These are phyloP conservation scores for Nidula microcarpa DNA, from an alignment of 768 basidiomycete genomes.

Conservation along the genomic window DNA sequence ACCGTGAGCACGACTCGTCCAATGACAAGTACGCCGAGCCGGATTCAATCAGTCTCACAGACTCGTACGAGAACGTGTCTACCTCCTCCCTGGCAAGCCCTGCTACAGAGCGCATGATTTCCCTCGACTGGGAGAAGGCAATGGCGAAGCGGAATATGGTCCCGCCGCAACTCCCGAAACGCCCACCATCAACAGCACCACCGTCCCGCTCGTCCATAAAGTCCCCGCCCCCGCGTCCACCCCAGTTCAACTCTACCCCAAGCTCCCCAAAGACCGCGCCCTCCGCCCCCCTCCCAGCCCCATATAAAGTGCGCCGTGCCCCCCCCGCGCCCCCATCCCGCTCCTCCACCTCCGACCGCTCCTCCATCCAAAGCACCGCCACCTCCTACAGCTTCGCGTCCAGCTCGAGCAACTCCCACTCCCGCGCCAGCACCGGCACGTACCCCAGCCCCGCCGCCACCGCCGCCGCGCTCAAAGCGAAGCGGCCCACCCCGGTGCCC, in stretches of 20 bases:
- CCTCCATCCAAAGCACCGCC: slow-evolving; percentile 55
- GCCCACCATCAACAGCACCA: slow-evolving; percentile 30
- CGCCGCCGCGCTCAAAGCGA: slow-evolving; percentile 17
- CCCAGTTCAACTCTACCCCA: slow-evolving; percentile 20
- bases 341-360: slow-evolving; percentile 59
- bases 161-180: slow-evolving; percentile 47
- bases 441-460: slow-evolving; percentile 6
- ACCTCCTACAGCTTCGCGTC: slow-evolving; percentile 33
- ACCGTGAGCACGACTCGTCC: slow-evolving; percentile 17
- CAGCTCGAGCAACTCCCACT: slow-evolving; percentile 19
- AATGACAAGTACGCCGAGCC: slow-evolving; percentile 24
- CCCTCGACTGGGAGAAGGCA: slow-evolving; percentile 50
- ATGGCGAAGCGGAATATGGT: slow-evolving; percentile 26
- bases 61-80: slow-evolving; percentile 72
- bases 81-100: slow-evolving; percentile 52
- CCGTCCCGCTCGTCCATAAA: slow-evolving; percentile 14
- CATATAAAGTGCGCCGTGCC: slow-evolving; percentile 28
- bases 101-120: slow-evolving; percentile 36
- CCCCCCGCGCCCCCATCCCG: slow-evolving; percentile 43
- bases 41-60: slow-evolving; percentile 58
- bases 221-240: slow-evolving; percentile 25
- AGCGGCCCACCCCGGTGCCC: slow-evolving; percentile 68
- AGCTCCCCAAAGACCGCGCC: slow-evolving; percentile 26
- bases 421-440: slow-evolving; percentile 1
- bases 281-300: slow-evolving; percentile 28